Evolutionary conservation across 345 rosid genomes (phyloP).

Genomic region (Populus deltoides): DNA sequence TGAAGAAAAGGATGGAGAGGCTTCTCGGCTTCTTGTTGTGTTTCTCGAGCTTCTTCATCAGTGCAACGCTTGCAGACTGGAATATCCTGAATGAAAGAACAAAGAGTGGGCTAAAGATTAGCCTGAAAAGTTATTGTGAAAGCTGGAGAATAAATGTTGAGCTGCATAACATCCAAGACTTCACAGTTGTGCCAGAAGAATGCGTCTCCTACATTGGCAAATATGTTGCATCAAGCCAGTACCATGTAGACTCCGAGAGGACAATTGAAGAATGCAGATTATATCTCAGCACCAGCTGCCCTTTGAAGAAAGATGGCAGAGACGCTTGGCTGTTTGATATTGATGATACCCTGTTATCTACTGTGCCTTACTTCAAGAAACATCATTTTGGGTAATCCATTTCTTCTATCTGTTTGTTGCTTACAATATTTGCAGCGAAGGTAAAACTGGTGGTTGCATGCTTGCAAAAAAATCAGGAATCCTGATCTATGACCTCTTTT

Average conservation of each 20-base stretch:
- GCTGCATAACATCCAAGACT: slow-evolving; percentile 1
- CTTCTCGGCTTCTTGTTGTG: background rate
- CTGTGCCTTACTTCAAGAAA: slow-evolving; percentile 1
- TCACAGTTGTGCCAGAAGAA: background rate
- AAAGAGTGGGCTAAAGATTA: background rate
- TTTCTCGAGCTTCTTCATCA: background rate
- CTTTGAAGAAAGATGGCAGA: background rate
- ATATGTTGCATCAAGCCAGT: background rate
- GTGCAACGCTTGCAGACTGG: background rate
- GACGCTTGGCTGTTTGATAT: slow-evolving; percentile 3
- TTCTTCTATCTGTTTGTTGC: background rate
- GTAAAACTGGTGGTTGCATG: too few relatives aligned
- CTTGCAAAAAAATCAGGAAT: too few relatives aligned
- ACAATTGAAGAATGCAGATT: background rate
- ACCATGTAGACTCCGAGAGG: background rate
- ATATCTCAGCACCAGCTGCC: background rate
- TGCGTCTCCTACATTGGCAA: background rate
- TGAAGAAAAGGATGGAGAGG: background rate
- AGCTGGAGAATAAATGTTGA: background rate
- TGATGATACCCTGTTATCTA: slow-evolving; percentile 1
- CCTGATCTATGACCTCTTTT: too few relatives aligned
- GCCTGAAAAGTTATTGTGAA: background rate
- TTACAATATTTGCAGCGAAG: background rate
- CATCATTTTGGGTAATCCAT: background rate
- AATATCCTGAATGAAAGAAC: background rate